phyloP scores from a whole-genome alignment of 108 stramenopile species.

The Epithemia pelagica region DNA sequence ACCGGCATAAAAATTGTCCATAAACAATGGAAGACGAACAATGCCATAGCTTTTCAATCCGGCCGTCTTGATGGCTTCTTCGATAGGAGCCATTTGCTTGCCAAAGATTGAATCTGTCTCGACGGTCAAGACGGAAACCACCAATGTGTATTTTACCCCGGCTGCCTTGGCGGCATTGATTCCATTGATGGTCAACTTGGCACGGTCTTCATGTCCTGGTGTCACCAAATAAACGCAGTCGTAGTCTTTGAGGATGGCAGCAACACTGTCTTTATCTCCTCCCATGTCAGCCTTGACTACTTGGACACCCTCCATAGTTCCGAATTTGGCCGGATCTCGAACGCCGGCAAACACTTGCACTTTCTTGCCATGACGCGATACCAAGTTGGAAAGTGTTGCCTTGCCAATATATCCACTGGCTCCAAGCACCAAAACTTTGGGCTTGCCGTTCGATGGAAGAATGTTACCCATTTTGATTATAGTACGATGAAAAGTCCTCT shows the following conservation, averaged over 20 bases:
- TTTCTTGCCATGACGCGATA: slow-evolving; percentile 1
- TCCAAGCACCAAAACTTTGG: slow-evolving; percentile 17
- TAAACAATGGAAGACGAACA: slow-evolving; percentile 21
- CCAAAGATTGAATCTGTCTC: slow-evolving; percentile 21
- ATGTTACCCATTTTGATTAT: too few species aligned
- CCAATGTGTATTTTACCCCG: slow-evolving; percentile 12
- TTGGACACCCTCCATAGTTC: slow-evolving; percentile 3
- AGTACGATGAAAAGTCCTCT: too few species aligned
- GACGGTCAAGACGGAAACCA: slow-evolving; percentile 15
- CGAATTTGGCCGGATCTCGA: too few species aligned
- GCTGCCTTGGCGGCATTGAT: slow-evolving; percentile 22
- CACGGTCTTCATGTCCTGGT: slow-evolving; percentile 12
- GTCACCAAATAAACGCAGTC: slow-evolving; percentile 16
- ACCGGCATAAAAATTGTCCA: slow-evolving; percentile 15
- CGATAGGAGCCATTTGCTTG: slow-evolving; percentile 18
- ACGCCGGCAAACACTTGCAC: slow-evolving; percentile 15
- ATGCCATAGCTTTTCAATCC: slow-evolving; percentile 17
- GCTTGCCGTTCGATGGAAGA: too few species aligned
- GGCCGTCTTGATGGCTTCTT: slow-evolving; percentile 11
- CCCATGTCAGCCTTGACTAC: slow-evolving; percentile 13
- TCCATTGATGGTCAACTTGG: slow-evolving; percentile 10
- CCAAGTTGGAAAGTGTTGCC: slow-evolving; percentile 10
- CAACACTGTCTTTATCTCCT: slow-evolving; percentile 6
- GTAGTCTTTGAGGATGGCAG: slow-evolving; percentile 11
- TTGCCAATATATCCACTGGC: slow-evolving; percentile 18